Base-by-base conservation (phyloP, 305 asterid genomes). In the Lippia alba region DNA sequence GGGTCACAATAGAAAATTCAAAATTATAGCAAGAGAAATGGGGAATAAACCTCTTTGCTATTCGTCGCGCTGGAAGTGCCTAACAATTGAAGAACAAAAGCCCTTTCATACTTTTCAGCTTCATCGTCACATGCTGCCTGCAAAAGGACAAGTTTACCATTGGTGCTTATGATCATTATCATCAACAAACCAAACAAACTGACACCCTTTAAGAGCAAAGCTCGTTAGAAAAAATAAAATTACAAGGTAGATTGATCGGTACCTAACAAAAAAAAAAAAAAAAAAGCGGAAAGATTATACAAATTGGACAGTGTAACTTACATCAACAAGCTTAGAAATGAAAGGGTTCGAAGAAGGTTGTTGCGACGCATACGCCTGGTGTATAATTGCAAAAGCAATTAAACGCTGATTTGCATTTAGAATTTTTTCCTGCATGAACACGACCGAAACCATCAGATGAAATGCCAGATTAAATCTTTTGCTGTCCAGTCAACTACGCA, bases 41-140 rank as follows among this genome's bases (percentile, higher is more conserved):
- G 12, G 6, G 67, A 32, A 39, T 50, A 70, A 79, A 94, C 96
- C 96, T 91, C 91, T 80, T 56, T 58, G 78, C 74, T 79, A 76
- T 68, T 79, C 20, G 72, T 58, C 20, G 70, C 56, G 76, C 81
- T 61, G 55, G 89, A 68, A 60, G 85, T 80, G 62, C 81, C 82
- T 63, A 91, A 80, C 67, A 94, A 82, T 71, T 86, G 94, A 81
- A 94, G 91, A 74, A 89, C 65, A 78, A 94, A 94, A 63, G 87
- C 91, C 73, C 94, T 85, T 83, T 89, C 98, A 79, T 64, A 78
- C 58, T 76, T 88, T 79, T 89, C 93, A 67, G 86, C 90, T 66
- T 61, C 86, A 70, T 89, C 96, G 71, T 88, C 86, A 61, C 87
- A 86, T 67, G 98, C 98, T 48, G 81, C 96, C 98, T 91, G 90